Percentiles rank a stretch among this genome's conserved stretches.
Conservation (phyloP, 2,329 filamentous ascomycete species). For the Penicillium occitanis region DNA sequence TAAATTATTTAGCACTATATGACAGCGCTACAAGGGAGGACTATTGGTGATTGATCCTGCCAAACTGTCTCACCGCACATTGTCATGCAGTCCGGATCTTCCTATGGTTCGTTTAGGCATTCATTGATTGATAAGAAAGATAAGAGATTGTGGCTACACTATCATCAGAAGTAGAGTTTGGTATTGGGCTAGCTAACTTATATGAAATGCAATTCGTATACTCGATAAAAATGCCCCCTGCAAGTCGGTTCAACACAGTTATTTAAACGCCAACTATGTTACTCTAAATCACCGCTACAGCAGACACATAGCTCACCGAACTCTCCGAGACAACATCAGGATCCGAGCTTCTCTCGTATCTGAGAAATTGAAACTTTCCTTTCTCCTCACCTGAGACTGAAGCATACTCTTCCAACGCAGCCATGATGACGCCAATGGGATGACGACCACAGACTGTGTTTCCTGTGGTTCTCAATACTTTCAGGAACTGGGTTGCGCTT, state of each 20-base stretch:
- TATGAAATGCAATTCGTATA: background rate
- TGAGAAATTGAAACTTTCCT: slow-evolving; percentile 71
- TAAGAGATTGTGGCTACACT: background rate
- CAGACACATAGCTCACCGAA: slow-evolving; percentile 94
- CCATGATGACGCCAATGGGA: slow-evolving; percentile 91
- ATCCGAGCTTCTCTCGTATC: slow-evolving; percentile 83
- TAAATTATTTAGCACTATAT: background rate
- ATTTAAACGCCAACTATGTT: background rate
- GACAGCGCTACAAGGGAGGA: background rate
- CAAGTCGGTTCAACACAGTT: background rate
- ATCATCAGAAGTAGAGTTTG: background rate
- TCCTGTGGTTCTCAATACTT: slow-evolving; percentile 67
- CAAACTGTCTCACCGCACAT: background rate
- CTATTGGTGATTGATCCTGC: background rate
- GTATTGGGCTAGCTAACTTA: background rate
- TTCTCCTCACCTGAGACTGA: slow-evolving; percentile 40
- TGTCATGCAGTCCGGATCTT: background rate
- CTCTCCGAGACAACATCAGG: slow-evolving; percentile 67
- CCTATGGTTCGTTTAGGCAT: background rate
- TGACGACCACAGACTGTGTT: slow-evolving; percentile 96
- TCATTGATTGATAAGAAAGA: slow-evolving; percentile 5
- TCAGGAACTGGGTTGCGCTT: slow-evolving; percentile 66
- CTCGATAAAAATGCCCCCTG: background rate
- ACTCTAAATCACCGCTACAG: slow-evolving; percentile 70
- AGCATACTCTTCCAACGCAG: slow-evolving; percentile 70